A percentile compares a stretch with the other conserved stretches of the same genome.
Evolutionary conservation across 2,329 filamentous ascomycete genomes (phyloP).

Genomic region (Penicillium sp.): DNA sequence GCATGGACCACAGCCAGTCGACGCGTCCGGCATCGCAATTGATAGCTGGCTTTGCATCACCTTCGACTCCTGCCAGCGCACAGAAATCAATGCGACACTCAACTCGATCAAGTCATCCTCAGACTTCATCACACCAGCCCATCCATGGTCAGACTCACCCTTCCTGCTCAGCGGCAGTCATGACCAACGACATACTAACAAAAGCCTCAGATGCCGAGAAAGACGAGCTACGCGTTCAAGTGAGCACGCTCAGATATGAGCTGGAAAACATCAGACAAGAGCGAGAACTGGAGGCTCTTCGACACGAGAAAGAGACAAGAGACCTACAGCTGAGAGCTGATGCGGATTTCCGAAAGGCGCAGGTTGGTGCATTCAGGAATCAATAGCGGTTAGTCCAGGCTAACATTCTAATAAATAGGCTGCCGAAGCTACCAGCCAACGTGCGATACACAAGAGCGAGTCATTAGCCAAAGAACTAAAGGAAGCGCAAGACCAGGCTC

Average conservation of each 20-base stretch:
- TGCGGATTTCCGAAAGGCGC: conserved; percentile 71
- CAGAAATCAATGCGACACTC: conserved; percentile 39
- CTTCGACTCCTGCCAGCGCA: conserved; percentile 34
- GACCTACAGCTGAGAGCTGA: conserved; percentile 79
- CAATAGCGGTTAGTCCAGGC: neutral
- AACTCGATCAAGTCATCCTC: conserved; percentile 33
- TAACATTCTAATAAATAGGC: conserved; percentile 31
- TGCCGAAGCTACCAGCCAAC: conserved; percentile 53
- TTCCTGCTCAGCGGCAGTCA: neutral
- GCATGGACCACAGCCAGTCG: conserved; percentile 41
- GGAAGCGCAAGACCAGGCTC: conserved; percentile 52
- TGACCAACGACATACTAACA: conserved; percentile 6
- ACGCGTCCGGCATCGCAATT: conserved; percentile 61
- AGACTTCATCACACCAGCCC: conserved; percentile 33
- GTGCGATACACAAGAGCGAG: conserved; percentile 55
- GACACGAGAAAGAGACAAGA: conserved; percentile 79
- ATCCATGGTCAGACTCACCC: conserved; percentile 37
- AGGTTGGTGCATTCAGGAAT: conserved; percentile 37
- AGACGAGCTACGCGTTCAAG: conserved; percentile 83
- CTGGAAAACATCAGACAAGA: conserved; percentile 85
- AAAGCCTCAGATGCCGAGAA: conserved; percentile 45
- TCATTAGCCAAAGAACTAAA: conserved; percentile 54
- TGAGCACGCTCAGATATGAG: conserved; percentile 84
- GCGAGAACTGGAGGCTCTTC: conserved; percentile 72
- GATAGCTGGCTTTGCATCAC: conserved; percentile 53